These are phyloP conservation scores for Tephrocybe sp. DNA, from an alignment of 768 basidiomycete genomes.

Conservation along the genomic window DNA sequence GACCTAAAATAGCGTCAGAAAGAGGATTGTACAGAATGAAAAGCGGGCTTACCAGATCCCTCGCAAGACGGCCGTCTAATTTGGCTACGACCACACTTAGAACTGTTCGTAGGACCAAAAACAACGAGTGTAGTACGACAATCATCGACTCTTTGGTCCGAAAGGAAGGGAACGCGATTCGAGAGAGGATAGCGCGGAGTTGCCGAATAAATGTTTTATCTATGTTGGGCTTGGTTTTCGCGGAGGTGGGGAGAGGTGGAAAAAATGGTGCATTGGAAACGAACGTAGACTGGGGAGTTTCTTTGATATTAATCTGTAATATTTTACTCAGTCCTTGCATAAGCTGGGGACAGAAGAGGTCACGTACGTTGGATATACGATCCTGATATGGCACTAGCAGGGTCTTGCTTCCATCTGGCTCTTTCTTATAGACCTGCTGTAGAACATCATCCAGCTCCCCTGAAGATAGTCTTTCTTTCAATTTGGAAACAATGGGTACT, in stretches of 20 bases:
- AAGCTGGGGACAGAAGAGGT: not conserved
- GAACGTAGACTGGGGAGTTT: conserved; percentile 52
- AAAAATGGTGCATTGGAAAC: conserved; percentile 57
- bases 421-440: conserved; percentile 63
- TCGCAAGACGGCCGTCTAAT: conserved; percentile 86
- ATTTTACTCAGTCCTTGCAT: not conserved
- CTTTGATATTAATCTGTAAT: conserved; percentile 41
- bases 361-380: conserved; percentile 58
- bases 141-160: conserved; percentile 72
- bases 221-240: conserved; percentile 59
- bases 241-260: conserved; percentile 47
- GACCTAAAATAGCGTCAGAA: conserved; percentile 37
- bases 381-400: conserved; percentile 70
- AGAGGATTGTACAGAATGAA: not conserved
- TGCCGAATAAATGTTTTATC: conserved; percentile 71
- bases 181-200: conserved; percentile 68
- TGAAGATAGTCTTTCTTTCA: conserved; percentile 28
- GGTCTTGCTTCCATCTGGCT: conserved; percentile 57
- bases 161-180: conserved; percentile 67
- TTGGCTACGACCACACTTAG: conserved; percentile 86
- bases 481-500: conserved; percentile 5
- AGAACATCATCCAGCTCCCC: conserved; percentile 48
- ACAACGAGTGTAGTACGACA: conserved; percentile 76
- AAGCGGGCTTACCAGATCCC: conserved; percentile 72
- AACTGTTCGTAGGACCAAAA: conserved; percentile 83